Evolutionary conservation across 805 yeast species (phyloP).

Genomic region (Candida khao-thaluensis): DNA sequence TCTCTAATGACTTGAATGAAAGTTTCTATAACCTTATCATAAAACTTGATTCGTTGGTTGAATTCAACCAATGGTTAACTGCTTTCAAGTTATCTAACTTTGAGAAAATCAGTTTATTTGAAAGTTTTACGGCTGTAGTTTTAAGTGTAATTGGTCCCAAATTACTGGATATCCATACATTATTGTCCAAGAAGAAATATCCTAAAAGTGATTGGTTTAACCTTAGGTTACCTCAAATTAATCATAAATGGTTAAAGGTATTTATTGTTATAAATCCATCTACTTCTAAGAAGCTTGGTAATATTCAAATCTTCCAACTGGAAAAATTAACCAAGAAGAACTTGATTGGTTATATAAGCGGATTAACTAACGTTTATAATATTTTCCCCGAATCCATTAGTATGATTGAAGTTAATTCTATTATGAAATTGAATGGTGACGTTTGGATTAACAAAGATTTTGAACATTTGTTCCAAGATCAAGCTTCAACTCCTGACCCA

Average conservation of each 20-base stretch:
- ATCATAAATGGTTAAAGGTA: conserved; percentile 59
- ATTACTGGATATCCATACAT: conserved; percentile 57
- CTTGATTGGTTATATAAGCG: conserved; percentile 49
- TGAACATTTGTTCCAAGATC: conserved; percentile 29
- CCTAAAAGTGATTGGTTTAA: conserved; percentile 61
- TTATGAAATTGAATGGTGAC: conserved; percentile 56
- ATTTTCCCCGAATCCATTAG: conserved; percentile 58
- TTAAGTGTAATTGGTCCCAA: conserved; percentile 56
- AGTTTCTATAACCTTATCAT: conserved; percentile 22
- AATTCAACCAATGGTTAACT: conserved; percentile 41
- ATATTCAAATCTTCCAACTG: conserved; percentile 52
- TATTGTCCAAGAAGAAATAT: conserved; percentile 49
- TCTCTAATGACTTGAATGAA: conserved; percentile 17
- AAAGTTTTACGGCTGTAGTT: conserved; percentile 64
- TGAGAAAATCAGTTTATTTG: conserved; percentile 57
- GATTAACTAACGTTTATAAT: conserved; percentile 48
- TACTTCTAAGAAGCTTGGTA: conserved; percentile 46
- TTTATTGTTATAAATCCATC: conserved; percentile 50
- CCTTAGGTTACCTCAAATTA: conserved; percentile 56
- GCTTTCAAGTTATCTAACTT: conserved; percentile 54
- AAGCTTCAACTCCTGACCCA: background rate
- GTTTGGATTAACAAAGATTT: conserved; percentile 45
- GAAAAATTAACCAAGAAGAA: conserved; percentile 50
- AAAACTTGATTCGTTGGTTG: conserved; percentile 21
- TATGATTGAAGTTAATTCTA: conserved; percentile 56